phyloP scores from a whole-genome alignment of 495 filamentous ascomycete species.

The Saxispiralis lemnorum region DNA sequence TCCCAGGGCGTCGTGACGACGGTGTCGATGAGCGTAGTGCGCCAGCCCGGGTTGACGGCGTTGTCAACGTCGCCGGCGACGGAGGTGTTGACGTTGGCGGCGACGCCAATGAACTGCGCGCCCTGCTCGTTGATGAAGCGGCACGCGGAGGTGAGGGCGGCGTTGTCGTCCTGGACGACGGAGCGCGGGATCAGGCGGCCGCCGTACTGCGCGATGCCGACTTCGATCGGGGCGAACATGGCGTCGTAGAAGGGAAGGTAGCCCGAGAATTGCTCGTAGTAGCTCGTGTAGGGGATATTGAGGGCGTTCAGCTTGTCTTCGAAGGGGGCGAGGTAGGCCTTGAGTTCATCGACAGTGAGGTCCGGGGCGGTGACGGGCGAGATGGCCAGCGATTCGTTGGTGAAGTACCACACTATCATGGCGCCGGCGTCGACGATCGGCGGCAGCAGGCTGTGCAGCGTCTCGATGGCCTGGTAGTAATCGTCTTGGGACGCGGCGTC shows the following conservation, averaged over 20 bases:
- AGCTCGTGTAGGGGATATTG: slow-evolving; percentile 8
- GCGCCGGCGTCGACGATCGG: slow-evolving; percentile 34
- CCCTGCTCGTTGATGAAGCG: slow-evolving; percentile 28
- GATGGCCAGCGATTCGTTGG: slow-evolving; percentile 30
- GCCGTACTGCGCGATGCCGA: slow-evolving; percentile 35
- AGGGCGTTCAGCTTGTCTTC: slow-evolving; percentile 11
- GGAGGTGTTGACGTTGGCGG: slow-evolving; percentile 25
- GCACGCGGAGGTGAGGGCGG: slow-evolving; percentile 26
- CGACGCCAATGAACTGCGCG: slow-evolving; percentile 30
- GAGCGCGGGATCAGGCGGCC: slow-evolving; percentile 40
- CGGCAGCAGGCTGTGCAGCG: slow-evolving; percentile 27
- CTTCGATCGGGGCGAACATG: slow-evolving; percentile 25
- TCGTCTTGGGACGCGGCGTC: slow-evolving; percentile 18
- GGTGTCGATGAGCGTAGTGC: slow-evolving; percentile 32
- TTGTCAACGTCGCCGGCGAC: slow-evolving; percentile 34
- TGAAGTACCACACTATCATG: slow-evolving; percentile 35
- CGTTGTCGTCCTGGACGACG: slow-evolving; percentile 33
- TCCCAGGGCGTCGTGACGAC: slow-evolving; percentile 17
- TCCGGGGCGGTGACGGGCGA: slow-evolving; percentile 24
- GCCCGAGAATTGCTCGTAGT: slow-evolving; percentile 9
- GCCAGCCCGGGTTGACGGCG: slow-evolving; percentile 41
- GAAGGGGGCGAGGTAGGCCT: slow-evolving; percentile 23
- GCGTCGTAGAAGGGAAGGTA: slow-evolving; percentile 22
- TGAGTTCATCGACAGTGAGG: slow-evolving; percentile 22
- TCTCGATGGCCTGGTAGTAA: slow-evolving; percentile 27